A percentile compares a stretch with the other conserved stretches of the same genome.
Conservation (phyloP, 2,329 filamentous ascomycete genomes). For the Periconia digitata region DNA sequence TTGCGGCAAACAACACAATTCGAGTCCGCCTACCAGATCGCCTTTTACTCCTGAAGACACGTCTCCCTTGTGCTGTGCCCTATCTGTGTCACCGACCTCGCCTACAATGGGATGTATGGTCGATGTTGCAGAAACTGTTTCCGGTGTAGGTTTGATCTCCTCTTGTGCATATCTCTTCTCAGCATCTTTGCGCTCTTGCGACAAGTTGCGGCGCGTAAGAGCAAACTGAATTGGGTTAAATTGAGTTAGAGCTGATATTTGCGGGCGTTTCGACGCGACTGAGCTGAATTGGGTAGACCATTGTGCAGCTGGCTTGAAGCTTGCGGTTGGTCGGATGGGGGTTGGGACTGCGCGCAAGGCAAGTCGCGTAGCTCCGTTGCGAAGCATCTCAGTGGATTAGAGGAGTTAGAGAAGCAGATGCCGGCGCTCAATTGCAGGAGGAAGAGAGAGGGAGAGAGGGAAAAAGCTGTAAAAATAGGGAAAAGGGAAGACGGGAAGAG, state of each 20-base stretch:
- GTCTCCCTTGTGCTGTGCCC: constrained; percentile 40
- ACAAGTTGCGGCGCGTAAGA: constrained; percentile 46
- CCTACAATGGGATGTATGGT: constrained; percentile 44
- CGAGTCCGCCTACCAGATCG: constrained; percentile 31
- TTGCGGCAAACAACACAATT: too few species aligned
- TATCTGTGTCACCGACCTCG: constrained; percentile 38
- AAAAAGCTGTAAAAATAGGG: neutral
- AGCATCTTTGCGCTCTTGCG: constrained; percentile 55
- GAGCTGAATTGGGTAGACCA: constrained; percentile 49
- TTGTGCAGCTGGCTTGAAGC: constrained; percentile 30
- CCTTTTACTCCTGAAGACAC: constrained; percentile 50
- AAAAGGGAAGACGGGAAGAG: neutral
- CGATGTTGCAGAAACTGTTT: constrained; percentile 62
- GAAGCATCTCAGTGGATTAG: constrained; percentile 42
- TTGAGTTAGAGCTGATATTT: constrained; percentile 27
- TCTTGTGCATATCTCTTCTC: constrained; percentile 59
- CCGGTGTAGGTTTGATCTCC: constrained; percentile 62
- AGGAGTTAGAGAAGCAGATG: neutral
- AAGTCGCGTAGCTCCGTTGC: constrained; percentile 47
- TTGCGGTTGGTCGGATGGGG: constrained; percentile 31
- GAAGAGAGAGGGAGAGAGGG: neutral
- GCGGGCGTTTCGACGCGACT: constrained; percentile 37
- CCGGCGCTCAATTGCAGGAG: neutral
- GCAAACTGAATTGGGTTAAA: constrained; percentile 36
- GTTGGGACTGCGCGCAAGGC: constrained; percentile 42